These are phyloP conservation scores for Hydrangea macrophylla DNA, from an alignment of 148 eudicot species.

Conservation along the genomic window DNA sequence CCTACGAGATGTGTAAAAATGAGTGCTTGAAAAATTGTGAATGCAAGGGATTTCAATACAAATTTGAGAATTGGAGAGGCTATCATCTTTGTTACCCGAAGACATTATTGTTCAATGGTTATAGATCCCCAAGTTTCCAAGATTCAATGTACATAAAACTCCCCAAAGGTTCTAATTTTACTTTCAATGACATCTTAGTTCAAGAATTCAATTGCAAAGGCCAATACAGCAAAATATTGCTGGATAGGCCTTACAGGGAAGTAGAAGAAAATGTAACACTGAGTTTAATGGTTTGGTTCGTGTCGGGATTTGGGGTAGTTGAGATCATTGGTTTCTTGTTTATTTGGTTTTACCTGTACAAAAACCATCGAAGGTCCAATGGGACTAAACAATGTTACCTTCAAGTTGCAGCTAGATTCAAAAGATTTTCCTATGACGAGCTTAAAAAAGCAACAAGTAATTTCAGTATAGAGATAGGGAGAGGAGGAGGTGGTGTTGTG, in stretches of 20 bases:
- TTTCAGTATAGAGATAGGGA: conserved; percentile 2
- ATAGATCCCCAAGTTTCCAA: background rate
- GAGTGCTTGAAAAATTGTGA: background rate
- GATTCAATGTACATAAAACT: background rate
- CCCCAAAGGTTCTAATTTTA: conserved; percentile 2
- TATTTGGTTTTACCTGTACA: background rate
- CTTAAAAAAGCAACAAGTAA: background rate
- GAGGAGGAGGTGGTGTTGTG: background rate
- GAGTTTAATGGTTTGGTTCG: background rate
- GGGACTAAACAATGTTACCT: background rate
- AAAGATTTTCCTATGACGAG: background rate
- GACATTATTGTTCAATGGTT: conserved; percentile 13
- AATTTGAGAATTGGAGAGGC: background rate
- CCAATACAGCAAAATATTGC: background rate
- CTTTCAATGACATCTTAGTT: background rate
- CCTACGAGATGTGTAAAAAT: conserved; percentile 11
- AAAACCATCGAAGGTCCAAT: background rate
- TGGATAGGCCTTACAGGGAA: background rate
- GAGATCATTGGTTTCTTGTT: background rate
- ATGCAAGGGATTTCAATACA: conserved; percentile 22
- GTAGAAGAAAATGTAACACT: background rate
- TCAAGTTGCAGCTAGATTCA: background rate
- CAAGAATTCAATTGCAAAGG: background rate
- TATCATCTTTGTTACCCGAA: conserved; percentile 12
- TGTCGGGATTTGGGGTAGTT: background rate